phyloP scores from a whole-genome alignment of 1,284 basidiomycete genomes.

The Meripilus lineatus region DNA sequence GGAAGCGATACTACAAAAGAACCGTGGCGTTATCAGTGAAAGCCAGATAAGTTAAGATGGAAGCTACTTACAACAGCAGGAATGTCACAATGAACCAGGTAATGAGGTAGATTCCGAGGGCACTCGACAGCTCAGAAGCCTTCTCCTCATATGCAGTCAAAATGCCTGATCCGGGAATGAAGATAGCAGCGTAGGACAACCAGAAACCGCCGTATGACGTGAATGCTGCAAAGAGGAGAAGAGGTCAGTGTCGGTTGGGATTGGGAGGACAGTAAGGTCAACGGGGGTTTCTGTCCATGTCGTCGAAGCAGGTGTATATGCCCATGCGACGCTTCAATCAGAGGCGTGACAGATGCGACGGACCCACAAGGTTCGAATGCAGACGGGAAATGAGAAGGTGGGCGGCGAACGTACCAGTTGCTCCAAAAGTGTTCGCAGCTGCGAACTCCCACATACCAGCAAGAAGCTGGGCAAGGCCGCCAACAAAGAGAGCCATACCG shows the following conservation, averaged over 20 bases:
- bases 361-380: too few species aligned
- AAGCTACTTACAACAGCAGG: conserved; percentile 46
- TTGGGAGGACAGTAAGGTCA: too few species aligned
- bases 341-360: too few species aligned
- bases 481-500: conserved; percentile 79
- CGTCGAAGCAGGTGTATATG: too few species aligned
- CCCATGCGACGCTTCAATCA: too few species aligned
- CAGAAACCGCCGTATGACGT: conserved; percentile 82
- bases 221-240: conserved; percentile 49
- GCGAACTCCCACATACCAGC: conserved; percentile 84
- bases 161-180: conserved; percentile 64
- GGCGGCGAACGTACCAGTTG: conserved; percentile 48
- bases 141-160: conserved; percentile 42
- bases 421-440: conserved; percentile 65
- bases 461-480: conserved; percentile 76
- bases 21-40: conserved; percentile 4
- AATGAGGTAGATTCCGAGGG: conserved; percentile 63
- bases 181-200: conserved; percentile 69
- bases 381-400: neutral
- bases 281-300: too few species aligned
- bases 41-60: neutral
- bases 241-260: conserved; percentile 7
- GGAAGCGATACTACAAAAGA: conserved; percentile 47
- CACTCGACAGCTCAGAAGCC: conserved; percentile 43
- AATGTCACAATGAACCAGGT: conserved; percentile 72